Evolutionary conservation across 768 basidiomycete species (phyloP), one percentile per base, ranked within the genome.

Genomic region (Termitomyces sp.): DNA sequence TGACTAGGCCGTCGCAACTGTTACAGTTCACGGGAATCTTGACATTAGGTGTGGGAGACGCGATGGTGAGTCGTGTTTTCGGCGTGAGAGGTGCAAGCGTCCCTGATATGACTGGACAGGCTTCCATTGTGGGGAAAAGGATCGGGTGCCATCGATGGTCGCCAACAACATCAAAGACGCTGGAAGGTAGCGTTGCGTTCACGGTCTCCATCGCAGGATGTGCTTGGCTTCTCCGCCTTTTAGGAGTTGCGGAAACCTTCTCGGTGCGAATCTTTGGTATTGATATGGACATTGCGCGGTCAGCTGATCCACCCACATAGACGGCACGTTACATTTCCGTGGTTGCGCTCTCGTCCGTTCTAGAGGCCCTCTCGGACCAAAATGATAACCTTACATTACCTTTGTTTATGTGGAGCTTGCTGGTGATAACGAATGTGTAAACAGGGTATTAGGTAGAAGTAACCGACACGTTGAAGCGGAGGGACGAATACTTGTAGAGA

Each of bases 351-450:
- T 79, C 90, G 4, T 85, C 86, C 3, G 69, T 92, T 44, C 78
- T 98, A 62, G 97, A 99, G 73, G 97, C 94, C 16, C 72, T 94
- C 56, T 93, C 92, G 20, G 88, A 88, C 68, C 97, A 99, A 74
- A 98, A 98, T 72, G 97, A 99, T 73, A 99, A 99, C 73, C 78
- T 99, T 63, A 93, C 92, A 42, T 77, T 99, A 60, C 96, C 97
- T n/a, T 74, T 98, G 72, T 98, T 89, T 70, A 86, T 95, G 77
- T 99, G 94, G 94, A 89, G 90, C 68, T 77, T 93, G 74, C 76
- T 94, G 34, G 86, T 87, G 33, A 72, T 94, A 51, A 76, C 80
- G 34, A 70, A 68, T 51, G 69, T 75, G 41, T 73, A 52, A 29
- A 52, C 41, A 39, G 26, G 26, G 18, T 28, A 12, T 20, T 7